Percentiles rank a stretch among this genome's conserved stretches.
phyloP scores from a whole-genome alignment of 2,329 filamentous ascomycete species.

The Tolypocladium ovalisporum region DNA sequence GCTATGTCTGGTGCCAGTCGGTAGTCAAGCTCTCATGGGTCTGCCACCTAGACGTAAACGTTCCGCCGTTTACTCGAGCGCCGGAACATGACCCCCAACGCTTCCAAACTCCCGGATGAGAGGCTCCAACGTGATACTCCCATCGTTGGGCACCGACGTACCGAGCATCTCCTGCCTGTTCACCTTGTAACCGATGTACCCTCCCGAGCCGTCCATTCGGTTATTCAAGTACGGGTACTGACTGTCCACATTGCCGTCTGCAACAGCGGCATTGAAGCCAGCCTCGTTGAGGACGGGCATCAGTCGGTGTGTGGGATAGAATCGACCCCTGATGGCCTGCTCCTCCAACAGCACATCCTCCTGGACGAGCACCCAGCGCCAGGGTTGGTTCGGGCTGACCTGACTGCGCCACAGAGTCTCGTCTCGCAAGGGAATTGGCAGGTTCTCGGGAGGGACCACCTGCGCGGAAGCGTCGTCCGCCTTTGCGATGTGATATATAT shows the following conservation, averaged over 20 bases:
- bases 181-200: constrained; percentile 28
- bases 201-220: constrained; percentile 29
- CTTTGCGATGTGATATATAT: constrained; percentile 24
- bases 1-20: neutral
- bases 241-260: constrained; percentile 28
- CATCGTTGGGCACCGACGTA: constrained; percentile 25
- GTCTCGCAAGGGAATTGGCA: constrained; percentile 29
- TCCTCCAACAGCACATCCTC: constrained; percentile 38
- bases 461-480: constrained; percentile 13
- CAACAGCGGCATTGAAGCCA: constrained; percentile 24
- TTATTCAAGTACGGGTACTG: constrained; percentile 42
- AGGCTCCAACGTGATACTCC: constrained; percentile 22
- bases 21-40: neutral
- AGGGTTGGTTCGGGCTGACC: constrained; percentile 20
- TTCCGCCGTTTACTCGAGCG: neutral
- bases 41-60: neutral
- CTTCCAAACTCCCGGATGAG: constrained; percentile 23
- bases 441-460: constrained; percentile 22
- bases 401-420: constrained; percentile 28
- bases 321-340: constrained; percentile 38
- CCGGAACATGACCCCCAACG: neutral
- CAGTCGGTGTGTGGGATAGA: constrained; percentile 44
- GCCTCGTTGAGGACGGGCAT: constrained; percentile 36
- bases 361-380: constrained; percentile 28
- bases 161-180: constrained; percentile 33